Evolutionary conservation across 2,329 filamentous ascomycete genomes (phyloP), one percentile per base, ranked within the genome.

Genomic region (Biscogniauxia sp.): DNA sequence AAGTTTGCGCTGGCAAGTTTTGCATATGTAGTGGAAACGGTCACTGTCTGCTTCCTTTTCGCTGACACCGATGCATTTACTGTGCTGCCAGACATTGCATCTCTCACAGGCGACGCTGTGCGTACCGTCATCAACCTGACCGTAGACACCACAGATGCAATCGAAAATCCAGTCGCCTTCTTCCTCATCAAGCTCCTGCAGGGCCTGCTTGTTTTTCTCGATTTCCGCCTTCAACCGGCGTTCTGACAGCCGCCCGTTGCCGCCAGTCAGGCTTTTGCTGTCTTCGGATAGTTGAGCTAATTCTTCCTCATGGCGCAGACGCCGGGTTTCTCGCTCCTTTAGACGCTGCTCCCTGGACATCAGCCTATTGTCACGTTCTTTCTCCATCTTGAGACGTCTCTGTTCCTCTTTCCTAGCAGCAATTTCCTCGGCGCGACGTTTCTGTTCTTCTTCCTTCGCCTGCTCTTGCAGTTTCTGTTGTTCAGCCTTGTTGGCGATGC

Each of bases 61-160:
- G 53, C 85, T 84, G 64, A 98, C 90, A 50, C 88, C 89, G 61
- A 97, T 84, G 72, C 95, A 99, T 69, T 90, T 92, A 80, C 93
- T 96, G 73, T 99, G 95, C 74, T 98, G 94, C 95, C 95, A 99
- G 54, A 96, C 89, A 72, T 89, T 96, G 80, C 95, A 99, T 67
- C 83, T 88, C 72, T 99, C 95, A 76, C 95, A 99, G 26, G 93
- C 91, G 65, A 99, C 88, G 73, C 93, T 97, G 73, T 97, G 93
- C 7, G 92, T 89, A 41, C 95, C 95, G 73, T 98, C 95, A 69
- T 99, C 95, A 61, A 97, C 91, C 68, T 96, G 89, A 20, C 95
- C 95, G 74, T 97, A 88, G 20, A 93, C 84, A 25, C 94, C 94
- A 74, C 95, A 99, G 25, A 91, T 84, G 73, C 95, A 99, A 73